phyloP scores from a whole-genome alignment of 192 early-diverging fungal species.

The Chytriomyces sp. region DNA sequence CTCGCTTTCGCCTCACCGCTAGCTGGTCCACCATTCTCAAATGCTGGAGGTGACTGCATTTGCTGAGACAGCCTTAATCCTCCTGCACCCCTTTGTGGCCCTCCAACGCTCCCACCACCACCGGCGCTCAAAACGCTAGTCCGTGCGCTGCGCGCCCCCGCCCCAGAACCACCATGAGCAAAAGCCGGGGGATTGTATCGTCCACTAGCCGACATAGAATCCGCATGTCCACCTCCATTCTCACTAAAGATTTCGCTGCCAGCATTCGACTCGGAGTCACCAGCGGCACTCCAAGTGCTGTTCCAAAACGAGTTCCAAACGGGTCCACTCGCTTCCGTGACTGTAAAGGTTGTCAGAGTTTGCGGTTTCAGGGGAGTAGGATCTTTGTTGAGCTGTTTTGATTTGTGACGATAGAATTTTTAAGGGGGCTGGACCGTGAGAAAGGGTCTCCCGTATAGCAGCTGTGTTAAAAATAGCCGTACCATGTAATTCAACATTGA shows the following conservation, averaged over 20 bases:
- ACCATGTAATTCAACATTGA: constrained; percentile 55
- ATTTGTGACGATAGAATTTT: background rate
- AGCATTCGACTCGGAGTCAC: constrained; percentile 20
- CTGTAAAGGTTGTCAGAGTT: background rate
- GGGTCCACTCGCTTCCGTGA: constrained; percentile 35
- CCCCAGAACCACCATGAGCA: background rate
- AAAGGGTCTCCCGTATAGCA: background rate
- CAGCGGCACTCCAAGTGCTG: constrained; percentile 16
- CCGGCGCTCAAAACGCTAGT: background rate
- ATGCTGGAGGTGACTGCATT: background rate
- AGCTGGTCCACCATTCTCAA: background rate
- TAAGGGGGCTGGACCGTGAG: background rate
- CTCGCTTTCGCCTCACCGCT: background rate
- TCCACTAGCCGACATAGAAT: background rate
- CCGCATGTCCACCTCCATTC: background rate
- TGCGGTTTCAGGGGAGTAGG: background rate
- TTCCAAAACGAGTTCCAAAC: constrained; percentile 56
- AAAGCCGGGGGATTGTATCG: background rate
- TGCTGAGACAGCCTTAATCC: background rate
- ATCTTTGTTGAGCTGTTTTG: background rate
- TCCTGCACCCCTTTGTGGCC: background rate
- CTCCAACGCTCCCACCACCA: background rate
- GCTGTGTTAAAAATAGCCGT: constrained; percentile 6
- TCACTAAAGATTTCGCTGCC: constrained; percentile 13
- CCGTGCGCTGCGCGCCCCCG: background rate